Conservation (phyloP, 169 alveolate genomes). For the Plasmodium knowlesi region DNA sequence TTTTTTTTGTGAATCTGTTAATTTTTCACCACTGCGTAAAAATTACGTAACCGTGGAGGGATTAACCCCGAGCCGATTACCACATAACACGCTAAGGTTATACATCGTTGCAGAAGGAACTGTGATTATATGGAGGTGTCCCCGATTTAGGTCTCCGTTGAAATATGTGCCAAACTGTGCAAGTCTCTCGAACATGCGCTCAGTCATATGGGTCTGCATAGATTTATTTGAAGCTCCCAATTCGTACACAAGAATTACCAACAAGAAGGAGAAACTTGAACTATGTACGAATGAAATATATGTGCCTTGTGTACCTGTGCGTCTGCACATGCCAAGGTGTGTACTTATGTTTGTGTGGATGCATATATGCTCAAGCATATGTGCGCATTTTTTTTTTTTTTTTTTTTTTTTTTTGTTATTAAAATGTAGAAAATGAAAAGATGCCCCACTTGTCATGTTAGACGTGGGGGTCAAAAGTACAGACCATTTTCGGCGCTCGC, state of each 20-base stretch:
- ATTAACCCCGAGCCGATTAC: not conserved
- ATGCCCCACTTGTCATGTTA: not conserved
- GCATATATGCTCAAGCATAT: not conserved
- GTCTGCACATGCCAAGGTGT: not conserved
- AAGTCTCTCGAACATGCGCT: not conserved
- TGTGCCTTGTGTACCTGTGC: not conserved
- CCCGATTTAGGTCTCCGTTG: not conserved
- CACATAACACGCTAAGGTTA: not conserved
- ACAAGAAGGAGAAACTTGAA: not conserved
- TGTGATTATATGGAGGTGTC: not conserved
- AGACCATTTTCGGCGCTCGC: not conserved
- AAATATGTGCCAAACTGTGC: not conserved
- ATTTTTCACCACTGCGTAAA: not conserved
- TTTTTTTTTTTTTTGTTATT: slow-evolving; percentile 1
- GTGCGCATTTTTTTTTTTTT: not conserved
- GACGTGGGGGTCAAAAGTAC: not conserved
- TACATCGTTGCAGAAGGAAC: not conserved
- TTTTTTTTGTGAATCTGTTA: not conserved
- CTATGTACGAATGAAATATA: not conserved
- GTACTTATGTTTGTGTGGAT: not conserved
- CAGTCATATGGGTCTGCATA: not conserved
- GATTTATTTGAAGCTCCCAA: not conserved
- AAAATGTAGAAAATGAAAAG: not conserved
- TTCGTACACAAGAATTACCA: not conserved
- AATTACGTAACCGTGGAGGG: not conserved